Evolutionary conservation across 192 early-diverging fungal genomes (phyloP).

Genomic region (Backusella tuberculispora): DNA sequence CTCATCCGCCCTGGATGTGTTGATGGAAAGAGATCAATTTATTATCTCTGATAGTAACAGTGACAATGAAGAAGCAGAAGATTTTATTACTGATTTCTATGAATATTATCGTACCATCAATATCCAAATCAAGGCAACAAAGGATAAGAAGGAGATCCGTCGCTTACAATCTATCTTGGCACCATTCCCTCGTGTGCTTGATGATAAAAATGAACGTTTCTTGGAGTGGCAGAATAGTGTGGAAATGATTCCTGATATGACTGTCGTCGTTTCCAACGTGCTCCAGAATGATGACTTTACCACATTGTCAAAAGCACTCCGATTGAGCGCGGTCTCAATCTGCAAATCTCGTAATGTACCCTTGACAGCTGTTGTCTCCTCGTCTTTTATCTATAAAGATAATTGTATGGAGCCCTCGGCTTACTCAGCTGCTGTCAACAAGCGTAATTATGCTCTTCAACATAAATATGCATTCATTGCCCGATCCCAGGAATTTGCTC

Average conservation of each 20-base stretch:
- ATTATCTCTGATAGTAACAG: background rate
- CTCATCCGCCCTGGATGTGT: slow-evolving; percentile 25
- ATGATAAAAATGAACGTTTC: slow-evolving; percentile 28
- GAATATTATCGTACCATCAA: slow-evolving; percentile 28
- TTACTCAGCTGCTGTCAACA: slow-evolving; percentile 51
- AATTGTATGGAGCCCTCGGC: slow-evolving; percentile 59
- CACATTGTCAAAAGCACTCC: slow-evolving; percentile 35
- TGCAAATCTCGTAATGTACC: slow-evolving; percentile 32
- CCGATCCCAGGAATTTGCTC: slow-evolving; percentile 57
- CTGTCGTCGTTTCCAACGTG: slow-evolving; percentile 46
- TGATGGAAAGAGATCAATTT: slow-evolving; percentile 30
- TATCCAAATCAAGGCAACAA: slow-evolving; percentile 3
- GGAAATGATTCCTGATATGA: slow-evolving; percentile 40
- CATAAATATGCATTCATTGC: slow-evolving; percentile 62
- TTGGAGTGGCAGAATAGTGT: slow-evolving; percentile 52
- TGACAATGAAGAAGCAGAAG: background rate
- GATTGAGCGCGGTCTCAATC: slow-evolving; percentile 31
- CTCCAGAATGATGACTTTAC: slow-evolving; percentile 53
- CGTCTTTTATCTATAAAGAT: slow-evolving; percentile 57
- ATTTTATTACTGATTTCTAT: slow-evolving; percentile 34
- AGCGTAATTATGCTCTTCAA: slow-evolving; percentile 52
- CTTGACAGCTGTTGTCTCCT: slow-evolving; percentile 53
- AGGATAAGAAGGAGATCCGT: background rate
- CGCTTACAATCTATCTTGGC: background rate
- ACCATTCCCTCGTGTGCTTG: background rate